These are phyloP conservation scores for Talaromyces funiculosus DNA, from an alignment of 2,329 filamentous ascomycete genomes.

Conservation along the genomic window DNA sequence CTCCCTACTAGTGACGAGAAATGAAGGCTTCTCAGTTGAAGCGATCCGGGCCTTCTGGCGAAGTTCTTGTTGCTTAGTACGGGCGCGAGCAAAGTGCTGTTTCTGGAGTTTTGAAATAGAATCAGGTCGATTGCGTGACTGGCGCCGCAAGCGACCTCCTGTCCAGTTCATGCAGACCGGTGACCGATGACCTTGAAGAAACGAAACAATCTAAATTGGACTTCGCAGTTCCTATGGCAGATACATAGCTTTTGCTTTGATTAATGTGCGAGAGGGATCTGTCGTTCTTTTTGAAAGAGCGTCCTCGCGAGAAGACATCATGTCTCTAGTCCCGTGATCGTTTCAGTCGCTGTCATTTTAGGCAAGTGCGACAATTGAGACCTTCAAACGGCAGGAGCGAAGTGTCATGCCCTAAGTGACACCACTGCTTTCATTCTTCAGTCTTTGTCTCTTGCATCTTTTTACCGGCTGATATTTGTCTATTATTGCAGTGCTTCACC, in stretches of 20 bases:
- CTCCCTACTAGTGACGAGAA: neutral
- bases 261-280: neutral
- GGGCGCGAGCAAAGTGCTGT: conserved; percentile 31
- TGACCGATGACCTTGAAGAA: neutral
- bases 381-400: neutral
- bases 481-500: no score
- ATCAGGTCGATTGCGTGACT: conserved; percentile 29
- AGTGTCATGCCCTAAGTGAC: neutral
- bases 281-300: neutral
- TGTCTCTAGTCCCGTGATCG: neutral
- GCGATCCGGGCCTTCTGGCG: conserved; percentile 11
- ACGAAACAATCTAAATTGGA: neutral
- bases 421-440: neutral
- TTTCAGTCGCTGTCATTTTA: neutral
- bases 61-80: conserved; percentile 16
- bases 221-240: neutral
- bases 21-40: conserved; percentile 12
- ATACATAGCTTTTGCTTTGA: no score
- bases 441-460: neutral
- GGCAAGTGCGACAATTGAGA: neutral
- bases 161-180: conserved; percentile 39
- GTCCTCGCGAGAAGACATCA: neutral
- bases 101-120: conserved; percentile 24
- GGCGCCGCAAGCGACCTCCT: conserved; percentile 37
- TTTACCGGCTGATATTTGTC: neutral